Conservation (phyloP, 1,139 yeast genomes). For the Lodderomyces margitis region DNA sequence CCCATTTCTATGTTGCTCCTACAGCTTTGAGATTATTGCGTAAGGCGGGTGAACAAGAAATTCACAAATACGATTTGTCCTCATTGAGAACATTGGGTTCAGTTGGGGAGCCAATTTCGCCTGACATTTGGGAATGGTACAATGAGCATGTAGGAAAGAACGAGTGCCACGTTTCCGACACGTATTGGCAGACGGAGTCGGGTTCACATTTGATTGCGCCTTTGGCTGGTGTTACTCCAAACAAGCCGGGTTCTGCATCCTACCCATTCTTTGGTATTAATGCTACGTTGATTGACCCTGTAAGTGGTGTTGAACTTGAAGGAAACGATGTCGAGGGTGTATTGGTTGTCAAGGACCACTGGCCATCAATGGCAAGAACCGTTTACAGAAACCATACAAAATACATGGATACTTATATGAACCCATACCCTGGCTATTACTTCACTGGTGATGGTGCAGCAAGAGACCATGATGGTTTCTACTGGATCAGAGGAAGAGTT, state of each 20-base stretch:
- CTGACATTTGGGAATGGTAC: constrained; percentile 99
- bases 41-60: constrained; percentile 87
- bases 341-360: constrained; percentile 78
- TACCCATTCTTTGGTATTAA: constrained; percentile 95
- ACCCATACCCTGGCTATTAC: constrained; percentile 94
- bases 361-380: constrained; percentile 99
- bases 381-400: constrained; percentile 90
- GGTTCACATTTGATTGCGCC: constrained; percentile 97
- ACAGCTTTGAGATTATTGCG: constrained; percentile 94
- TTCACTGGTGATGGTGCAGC: constrained; percentile 99
- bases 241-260: constrained; percentile 97
- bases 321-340: constrained; percentile 98
- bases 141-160: constrained; percentile 87
- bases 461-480: constrained; percentile 94
- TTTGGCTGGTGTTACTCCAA: constrained; percentile 89
- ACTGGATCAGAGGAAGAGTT: constrained; percentile 98
- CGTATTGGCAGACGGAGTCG: constrained; percentile 99
- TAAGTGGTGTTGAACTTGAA: constrained; percentile 72
- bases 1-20: constrained; percentile 98
- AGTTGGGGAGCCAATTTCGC: constrained; percentile 98
- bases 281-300: constrained; percentile 90
- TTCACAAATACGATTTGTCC: constrained; percentile 81
- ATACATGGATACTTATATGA: constrained; percentile 89
- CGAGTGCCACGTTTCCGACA: constrained; percentile 85
- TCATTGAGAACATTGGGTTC: constrained; percentile 94